Conservation (phyloP, 768 basidiomycete genomes). For the Wakefieldia striispora region DNA sequence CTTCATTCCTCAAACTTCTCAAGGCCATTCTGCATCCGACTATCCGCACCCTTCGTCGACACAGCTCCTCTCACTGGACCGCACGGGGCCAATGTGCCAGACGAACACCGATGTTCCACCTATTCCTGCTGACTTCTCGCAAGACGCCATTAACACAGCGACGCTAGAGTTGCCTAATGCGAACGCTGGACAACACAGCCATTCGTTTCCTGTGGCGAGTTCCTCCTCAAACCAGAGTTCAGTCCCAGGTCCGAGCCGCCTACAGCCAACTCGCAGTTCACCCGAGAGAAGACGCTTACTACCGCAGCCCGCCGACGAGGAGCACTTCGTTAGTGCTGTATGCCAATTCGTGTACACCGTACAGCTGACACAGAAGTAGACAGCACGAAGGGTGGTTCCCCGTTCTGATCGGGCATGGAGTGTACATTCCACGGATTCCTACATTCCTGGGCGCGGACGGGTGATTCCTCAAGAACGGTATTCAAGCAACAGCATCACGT, state of each 20-base stretch:
- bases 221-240: slow-evolving; percentile 4
- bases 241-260: slow-evolving; percentile 10
- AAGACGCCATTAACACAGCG: slow-evolving; percentile 8
- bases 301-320: slow-evolving; percentile 9
- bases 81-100: background rate
- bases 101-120: background rate
- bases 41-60: slow-evolving; percentile 1
- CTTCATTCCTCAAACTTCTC: background rate
- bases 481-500: slow-evolving; percentile 9
- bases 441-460: slow-evolving; percentile 17
- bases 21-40: background rate
- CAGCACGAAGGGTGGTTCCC: slow-evolving; percentile 16
- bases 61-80: background rate
- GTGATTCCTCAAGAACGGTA: slow-evolving; percentile 26
- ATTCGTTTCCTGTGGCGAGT: slow-evolving; percentile 15
- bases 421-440: slow-evolving; percentile 10
- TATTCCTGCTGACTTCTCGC: background rate
- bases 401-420: slow-evolving; percentile 11
- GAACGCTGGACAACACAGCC: slow-evolving; percentile 16
- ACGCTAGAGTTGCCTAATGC: background rate
- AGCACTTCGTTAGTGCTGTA: slow-evolving; percentile 13
- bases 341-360: background rate
- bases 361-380: slow-evolving; percentile 21
- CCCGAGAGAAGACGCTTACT: slow-evolving; percentile 18
- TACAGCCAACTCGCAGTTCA: slow-evolving; percentile 15